phyloP scores from a whole-genome alignment of 2,329 filamentous ascomycete genomes.

The Blastomyces parvus region DNA sequence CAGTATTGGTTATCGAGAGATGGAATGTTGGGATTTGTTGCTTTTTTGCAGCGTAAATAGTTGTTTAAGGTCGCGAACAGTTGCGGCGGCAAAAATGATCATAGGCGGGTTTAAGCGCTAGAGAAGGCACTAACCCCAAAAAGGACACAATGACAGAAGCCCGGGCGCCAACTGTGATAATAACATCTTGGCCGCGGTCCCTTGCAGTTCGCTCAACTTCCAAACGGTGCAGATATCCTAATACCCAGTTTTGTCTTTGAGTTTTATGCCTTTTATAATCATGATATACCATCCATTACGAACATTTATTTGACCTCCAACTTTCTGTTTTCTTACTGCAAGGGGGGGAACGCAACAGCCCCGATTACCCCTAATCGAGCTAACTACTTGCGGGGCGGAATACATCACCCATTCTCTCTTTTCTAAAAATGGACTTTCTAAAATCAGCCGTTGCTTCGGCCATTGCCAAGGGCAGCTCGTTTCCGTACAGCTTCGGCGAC shows the following conservation, averaged over 20 bases:
- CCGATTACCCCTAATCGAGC: neutral
- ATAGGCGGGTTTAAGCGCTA: neutral
- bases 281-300: neutral
- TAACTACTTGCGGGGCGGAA: neutral
- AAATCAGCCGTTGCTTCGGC: constrained; percentile 96
- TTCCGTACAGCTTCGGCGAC: constrained; percentile 88
- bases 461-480: constrained; percentile 87
- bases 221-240: neutral
- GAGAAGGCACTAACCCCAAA: neutral
- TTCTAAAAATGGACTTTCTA: constrained; percentile 76
- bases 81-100: neutral
- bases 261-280: neutral
- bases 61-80: neutral
- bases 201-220: too few relatives aligned
- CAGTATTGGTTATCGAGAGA: neutral
- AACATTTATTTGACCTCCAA: neutral
- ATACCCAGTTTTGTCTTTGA: neutral
- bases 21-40: neutral
- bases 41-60: too few relatives aligned
- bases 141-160: neutral
- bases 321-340: neutral
- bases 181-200: neutral
- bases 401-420: neutral
- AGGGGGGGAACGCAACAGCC: neutral
- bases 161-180: neutral